Evolutionary conservation across 208 protist genomes (phyloP), one percentile per base, ranked within the genome.

Genomic region (Acanthamoeba lenticulata): DNA sequence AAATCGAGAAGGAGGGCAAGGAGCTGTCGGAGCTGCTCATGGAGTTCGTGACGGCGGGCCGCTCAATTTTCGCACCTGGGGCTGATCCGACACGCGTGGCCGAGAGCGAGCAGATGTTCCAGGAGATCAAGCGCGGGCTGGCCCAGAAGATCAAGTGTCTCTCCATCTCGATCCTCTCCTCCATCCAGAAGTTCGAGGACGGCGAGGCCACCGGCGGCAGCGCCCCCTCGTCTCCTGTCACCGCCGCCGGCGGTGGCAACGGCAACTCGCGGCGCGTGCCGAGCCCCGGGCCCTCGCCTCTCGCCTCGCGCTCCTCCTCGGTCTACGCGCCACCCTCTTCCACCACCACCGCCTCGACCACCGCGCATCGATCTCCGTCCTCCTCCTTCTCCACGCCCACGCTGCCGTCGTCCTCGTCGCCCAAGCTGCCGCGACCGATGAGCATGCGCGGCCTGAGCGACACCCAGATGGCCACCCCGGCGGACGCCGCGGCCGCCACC

Each of bases 21-120:
- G 49, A 89, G 44, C 79, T 89, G 29, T 89, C 79, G n/a, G 79
- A 89, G 34, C 32, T 55, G 32, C 79, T 89, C 32, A 89, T 89
- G 79, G 79, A 62, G 6, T 89, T 89, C 27, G 49, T 89, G 13
- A 29, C 79, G 4, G 79, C 79, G 21, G 79, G 79, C 36, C 44
- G 79, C 17, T 6, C 4, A 4, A 65, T 89, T 7, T 89, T 89
- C 79, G 27, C 49, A 5, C 79, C 79, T 38, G 24, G 67, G 67
- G 38, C 29, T 7, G 38, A 17, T 15, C 15, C 67, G 11, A 11
- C 67, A 4, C 34, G 17, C 9, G 67, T 32, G 9, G 36, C n/a
- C 38, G 67, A 79, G 36, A 36, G 29, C n/a, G 79, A 62, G 32
- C 79, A 89, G 34, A 29, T 40, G 40, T 89, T 55, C 47, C 79